Conservation (phyloP, 2,329 filamentous ascomycete genomes). For the Rhynchosporium agropyri region DNA sequence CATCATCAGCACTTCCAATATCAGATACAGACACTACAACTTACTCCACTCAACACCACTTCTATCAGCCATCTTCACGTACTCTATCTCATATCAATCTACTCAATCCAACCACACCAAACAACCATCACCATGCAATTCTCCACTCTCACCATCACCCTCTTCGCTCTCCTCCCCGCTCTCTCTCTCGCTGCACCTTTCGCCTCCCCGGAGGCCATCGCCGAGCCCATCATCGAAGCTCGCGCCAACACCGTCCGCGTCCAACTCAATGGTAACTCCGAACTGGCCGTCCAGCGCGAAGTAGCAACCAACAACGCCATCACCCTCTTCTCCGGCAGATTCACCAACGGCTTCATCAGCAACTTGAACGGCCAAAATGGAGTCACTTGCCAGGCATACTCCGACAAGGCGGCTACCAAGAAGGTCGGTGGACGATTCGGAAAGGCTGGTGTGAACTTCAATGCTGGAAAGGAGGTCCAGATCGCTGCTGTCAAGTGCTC, state of each 20-base stretch:
- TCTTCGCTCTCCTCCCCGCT: slow-evolving; percentile 12
- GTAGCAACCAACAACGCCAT: slow-evolving; percentile 15
- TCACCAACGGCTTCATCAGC: slow-evolving; percentile 35
- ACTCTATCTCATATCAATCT: neutral
- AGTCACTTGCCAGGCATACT: slow-evolving; percentile 48
- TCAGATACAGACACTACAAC: neutral
- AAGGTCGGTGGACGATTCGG: slow-evolving; percentile 14
- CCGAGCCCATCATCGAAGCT: neutral
- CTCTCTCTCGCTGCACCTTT: slow-evolving; percentile 6
- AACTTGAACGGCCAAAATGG: slow-evolving; percentile 44
- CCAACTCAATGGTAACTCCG: slow-evolving; percentile 15
- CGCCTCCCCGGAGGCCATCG: slow-evolving; percentile 6
- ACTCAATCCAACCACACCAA: neutral
- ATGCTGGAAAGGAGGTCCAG: slow-evolving; percentile 2
- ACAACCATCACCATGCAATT: slow-evolving; percentile 10
- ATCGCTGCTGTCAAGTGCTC: slow-evolving; percentile 9
- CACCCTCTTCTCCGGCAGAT: slow-evolving; percentile 9
- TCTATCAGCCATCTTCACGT: neutral
- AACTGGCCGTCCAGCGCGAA: slow-evolving; percentile 13
- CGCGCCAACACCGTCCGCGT: slow-evolving; percentile 12
- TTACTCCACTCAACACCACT: neutral
- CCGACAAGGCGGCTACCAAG: slow-evolving; percentile 11
- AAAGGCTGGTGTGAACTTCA: slow-evolving; percentile 6
- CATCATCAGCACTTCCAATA: slow-evolving; percentile 12
- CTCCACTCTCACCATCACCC: slow-evolving; percentile 12